Percentiles rank a stretch among this genome's conserved stretches.
These are phyloP conservation scores for Larix kaempferi DNA, from an alignment of 75 land plant species.

Conservation along the genomic window DNA sequence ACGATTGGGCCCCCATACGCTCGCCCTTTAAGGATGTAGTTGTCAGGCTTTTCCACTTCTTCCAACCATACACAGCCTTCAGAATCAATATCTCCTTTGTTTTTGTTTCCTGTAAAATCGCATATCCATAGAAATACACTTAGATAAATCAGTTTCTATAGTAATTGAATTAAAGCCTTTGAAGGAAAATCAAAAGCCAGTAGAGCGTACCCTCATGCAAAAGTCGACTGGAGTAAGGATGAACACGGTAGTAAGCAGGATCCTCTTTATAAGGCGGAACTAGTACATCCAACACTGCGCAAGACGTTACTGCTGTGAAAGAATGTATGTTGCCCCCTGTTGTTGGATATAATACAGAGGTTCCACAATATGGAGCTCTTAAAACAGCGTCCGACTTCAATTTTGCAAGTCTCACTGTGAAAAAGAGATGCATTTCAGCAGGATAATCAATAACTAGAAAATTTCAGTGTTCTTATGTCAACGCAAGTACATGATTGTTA, in stretches of 20 bases:
- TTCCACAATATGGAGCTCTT: conserved; percentile 57
- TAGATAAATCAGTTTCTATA: too few relatives aligned
- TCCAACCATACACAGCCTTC: conserved; percentile 5
- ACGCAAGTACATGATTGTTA: too few relatives aligned
- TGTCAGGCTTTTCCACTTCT: not conserved
- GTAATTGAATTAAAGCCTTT: too few relatives aligned
- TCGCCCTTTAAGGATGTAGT: not conserved
- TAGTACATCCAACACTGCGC: conserved; percentile 92
- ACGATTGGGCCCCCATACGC: not conserved
- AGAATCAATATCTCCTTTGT: not conserved
- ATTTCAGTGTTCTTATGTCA: too few relatives aligned
- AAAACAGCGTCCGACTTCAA: conserved; percentile 60
- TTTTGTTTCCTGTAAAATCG: not conserved
- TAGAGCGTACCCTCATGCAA: too few relatives aligned
- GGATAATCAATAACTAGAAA: too few relatives aligned
- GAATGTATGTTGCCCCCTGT: conserved; percentile 93
- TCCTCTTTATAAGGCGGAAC: conserved; percentile 79
- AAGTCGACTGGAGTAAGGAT: conserved; percentile 21
- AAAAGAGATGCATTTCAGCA: not conserved
- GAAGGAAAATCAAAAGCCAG: too few relatives aligned
- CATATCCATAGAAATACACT: too few relatives aligned
- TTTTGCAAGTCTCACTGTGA: conserved; percentile 86
- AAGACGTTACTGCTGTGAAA: conserved; percentile 87
- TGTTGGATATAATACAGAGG: conserved; percentile 75
- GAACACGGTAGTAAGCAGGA: conserved; percentile 85